Base-by-base conservation (phyloP, 768 basidiomycete genomes). In the Myochromella boudieri region DNA sequence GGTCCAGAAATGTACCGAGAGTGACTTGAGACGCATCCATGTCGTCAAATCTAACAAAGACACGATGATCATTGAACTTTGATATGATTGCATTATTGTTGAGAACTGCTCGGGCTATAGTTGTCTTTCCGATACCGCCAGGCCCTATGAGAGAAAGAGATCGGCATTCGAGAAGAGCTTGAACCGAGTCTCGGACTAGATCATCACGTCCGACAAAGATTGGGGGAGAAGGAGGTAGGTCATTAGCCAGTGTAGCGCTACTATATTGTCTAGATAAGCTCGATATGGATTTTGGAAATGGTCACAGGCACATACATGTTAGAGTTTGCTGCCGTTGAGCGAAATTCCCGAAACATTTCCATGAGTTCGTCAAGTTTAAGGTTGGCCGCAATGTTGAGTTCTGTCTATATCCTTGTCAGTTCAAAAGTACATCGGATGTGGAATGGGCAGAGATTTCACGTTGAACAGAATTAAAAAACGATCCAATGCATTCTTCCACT, bases 81-180 rank as follows among this genome's bases (percentile, higher is more conserved):
- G 15, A 8, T 18, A 39, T 17, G 18, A 50, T 42, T 1, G 26
- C 25, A 22, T 44, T 24, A 21, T 47, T 28, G 12, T 54, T 34
- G 1, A 54, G 38, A 18, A 54, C 38, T 3, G 44, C 52, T 34
- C 27, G 20, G 4, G 48, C 48, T 6, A 54, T 50, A 42, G 40
- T 49, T 6, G 38, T 54, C 37, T 54, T 54, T 12, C 52, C 52
- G n/a, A 50, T 54, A 6, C 52, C 52, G 3, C 52, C 52, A 3
- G 39, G 39, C 3, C 52, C 52, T 11, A 50, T 43, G 26, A 54
- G 52, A 4, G 52, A 48, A n/a, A 54, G 44, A 29, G 42, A 25
- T 3, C 28, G 11, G 12, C 3, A 14, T 20, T 29, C 17, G 14
- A 45, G 15, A 9, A 54, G 40, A 9, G 9, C 6, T 20, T 26